Evolutionary conservation across 2,329 filamentous ascomycete species (phyloP), one percentile per base, ranked within the genome.

Genomic region (Beauveria pseudobassiana): DNA sequence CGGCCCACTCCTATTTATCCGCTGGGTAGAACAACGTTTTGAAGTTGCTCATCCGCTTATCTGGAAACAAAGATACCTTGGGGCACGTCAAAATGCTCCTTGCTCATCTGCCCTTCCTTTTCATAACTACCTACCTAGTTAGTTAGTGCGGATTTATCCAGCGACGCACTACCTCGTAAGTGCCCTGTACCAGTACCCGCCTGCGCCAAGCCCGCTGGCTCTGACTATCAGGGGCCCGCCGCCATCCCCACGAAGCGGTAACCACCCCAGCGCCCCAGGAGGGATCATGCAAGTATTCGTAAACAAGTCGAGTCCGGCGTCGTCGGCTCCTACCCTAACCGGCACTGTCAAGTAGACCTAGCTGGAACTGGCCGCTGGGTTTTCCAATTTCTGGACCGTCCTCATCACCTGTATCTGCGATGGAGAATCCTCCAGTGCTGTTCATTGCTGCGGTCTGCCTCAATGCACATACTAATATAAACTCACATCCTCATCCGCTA

Each of bases 201-300:
- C 18, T 28, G 50, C 20, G 22, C 18, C 26, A 7, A 20, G 30
- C 7, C 50, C 30, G 55, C 55, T 58, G 49, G 45, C 55, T 58
- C 55, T 58, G 55, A 50, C 55, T 34, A 50, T 58, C 45, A 58
- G 45, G 52, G 55, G 45, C 45, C 30, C 55, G 45, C 45, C 54
- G 24, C n/a, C 53, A 56, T 22, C 42, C 40, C 43, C 43, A 57
- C 26, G 10, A 22, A 54, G 22, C 22, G 38, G 52, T 43, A 38
- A 38, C 34, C 34, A 38, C 34, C 34, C 34, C 34, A 10, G 22
- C 52, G 51, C 34, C 52, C 14, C 24, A 30, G 42, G 9, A 38
- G 34, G 5, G 12, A 38, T 38, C 12, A 38, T 38, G 34, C 34
- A 38, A 38, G 12, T 38, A 6, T 38, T 38, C 12, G 34, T 16